Base-by-base conservation (phyloP, 2,329 filamentous ascomycete genomes). In the Shiraia bambusicola region DNA sequence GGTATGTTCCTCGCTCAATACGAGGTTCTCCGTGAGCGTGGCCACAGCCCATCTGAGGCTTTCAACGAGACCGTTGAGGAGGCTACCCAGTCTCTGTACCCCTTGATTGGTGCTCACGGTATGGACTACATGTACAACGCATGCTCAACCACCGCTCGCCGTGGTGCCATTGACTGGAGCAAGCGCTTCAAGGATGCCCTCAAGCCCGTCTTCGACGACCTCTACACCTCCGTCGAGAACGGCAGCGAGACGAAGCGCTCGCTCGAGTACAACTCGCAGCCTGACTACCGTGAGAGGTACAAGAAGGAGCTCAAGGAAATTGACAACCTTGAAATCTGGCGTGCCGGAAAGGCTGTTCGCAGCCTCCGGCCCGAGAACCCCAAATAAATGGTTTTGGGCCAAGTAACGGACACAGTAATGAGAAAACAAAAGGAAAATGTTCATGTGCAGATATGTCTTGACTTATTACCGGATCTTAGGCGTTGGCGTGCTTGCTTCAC, bases 51-150 rank as follows among this genome's bases (percentile, higher is more conserved):
- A 72, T 92, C 87, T 65, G 93, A 98, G 80, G 93, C 93, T 59
- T 98, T 98, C 87, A 98, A 98, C 84, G 93, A 98, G 89, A 98
- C 93, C 59, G 93, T 98, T 60, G 93, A 98, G 83, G 93, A 98
- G 83, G 93, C 93, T 57, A 98, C 93, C 38, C 93, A 98, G 83
- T 89, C 83, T 59, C 81, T 98, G 69, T 98, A 98, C 83, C 93
- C 93, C 55, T 82, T 98, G 69, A 98, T 98, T 69, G 93, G 92
- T 69, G 83, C 82, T 76, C 87, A 97, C 77, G 93, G 93, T 69
- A 97, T 98, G 93, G 93, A 98, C 81, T 98, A 94, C 90, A 98
- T 98, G 93, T 98, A 94, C 80, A 91, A 92, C 72, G 93, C 93
- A 60, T 98, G 93, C 87, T 97, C 92, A 54, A 98, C 93, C 71